phyloP scores from a whole-genome alignment of 2,329 filamentous ascomycete genomes.

The Aciculosporium take region DNA sequence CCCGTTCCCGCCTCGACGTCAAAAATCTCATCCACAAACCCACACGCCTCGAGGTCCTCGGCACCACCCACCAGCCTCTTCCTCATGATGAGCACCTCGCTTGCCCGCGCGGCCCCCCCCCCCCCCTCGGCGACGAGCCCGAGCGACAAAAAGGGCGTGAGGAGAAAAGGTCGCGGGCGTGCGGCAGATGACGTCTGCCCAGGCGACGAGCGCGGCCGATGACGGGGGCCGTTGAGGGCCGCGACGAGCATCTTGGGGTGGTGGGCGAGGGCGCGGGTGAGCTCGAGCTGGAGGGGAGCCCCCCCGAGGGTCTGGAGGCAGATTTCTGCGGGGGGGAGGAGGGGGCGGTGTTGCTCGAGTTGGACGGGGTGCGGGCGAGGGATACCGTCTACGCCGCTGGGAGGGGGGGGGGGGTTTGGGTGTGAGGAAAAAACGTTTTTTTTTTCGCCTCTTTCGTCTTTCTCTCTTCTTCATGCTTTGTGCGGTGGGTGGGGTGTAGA shows the following conservation, averaged over 20 bases:
- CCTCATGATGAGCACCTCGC: constrained; percentile 88
- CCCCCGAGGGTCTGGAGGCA: constrained; percentile 60
- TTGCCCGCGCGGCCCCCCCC: constrained; percentile 67
- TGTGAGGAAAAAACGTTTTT: too few relatives aligned
- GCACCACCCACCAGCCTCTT: constrained; percentile 58
- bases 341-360: too few relatives aligned
- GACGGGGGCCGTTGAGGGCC: constrained; percentile 79
- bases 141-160: constrained; percentile 82
- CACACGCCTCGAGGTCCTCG: constrained; percentile 58
- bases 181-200: constrained; percentile 87
- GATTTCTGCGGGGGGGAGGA: constrained; percentile 28
- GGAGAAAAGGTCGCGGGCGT: constrained; percentile 66
- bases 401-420: too few relatives aligned
- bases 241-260: constrained; percentile 89
- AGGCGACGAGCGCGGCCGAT: constrained; percentile 69
- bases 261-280: constrained; percentile 78
- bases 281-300: constrained; percentile 81
- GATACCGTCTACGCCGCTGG: constrained; percentile 75
- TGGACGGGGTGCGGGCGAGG: constrained; percentile 30
- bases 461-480: too few relatives aligned
- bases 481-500: too few relatives aligned
- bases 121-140: constrained; percentile 85
- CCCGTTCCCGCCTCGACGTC: constrained; percentile 42
- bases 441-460: background rate
- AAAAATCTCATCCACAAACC: constrained; percentile 81